These are phyloP conservation scores for Calonectria pauciramosa DNA, from an alignment of 2,329 filamentous ascomycete genomes.

Conservation along the genomic window DNA sequence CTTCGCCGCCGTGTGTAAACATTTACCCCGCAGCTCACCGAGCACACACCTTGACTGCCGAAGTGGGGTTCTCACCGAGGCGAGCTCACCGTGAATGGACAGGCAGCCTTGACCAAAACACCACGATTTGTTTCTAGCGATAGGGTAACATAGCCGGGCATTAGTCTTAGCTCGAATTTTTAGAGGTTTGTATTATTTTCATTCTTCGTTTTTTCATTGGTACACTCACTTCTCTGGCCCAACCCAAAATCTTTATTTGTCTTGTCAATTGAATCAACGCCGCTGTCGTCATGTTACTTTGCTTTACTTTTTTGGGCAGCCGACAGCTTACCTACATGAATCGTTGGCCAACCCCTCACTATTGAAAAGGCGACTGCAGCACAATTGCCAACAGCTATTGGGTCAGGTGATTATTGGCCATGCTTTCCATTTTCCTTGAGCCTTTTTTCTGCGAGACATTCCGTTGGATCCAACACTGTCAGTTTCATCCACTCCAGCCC, in stretches of 20 bases:
- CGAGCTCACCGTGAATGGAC: conserved; percentile 19
- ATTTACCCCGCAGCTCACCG: conserved; percentile 46
- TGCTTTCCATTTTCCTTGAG: neutral
- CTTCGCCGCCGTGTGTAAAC: conserved; percentile 39
- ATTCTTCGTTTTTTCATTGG: no score
- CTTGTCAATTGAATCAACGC: neutral
- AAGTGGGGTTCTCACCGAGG: conserved; percentile 14
- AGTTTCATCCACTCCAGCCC: neutral
- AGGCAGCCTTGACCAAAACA: neutral
- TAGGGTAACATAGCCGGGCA: neutral
- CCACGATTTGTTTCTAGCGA: neutral
- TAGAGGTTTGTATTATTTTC: neutral
- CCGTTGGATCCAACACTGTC: neutral
- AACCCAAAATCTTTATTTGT: no score
- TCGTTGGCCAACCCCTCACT: neutral
- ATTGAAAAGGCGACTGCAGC: neutral
- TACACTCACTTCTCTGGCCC: no score
- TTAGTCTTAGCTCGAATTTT: no score
- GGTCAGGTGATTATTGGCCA: neutral
- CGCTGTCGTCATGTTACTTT: neutral
- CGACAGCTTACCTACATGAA: neutral
- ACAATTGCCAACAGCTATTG: neutral
- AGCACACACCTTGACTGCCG: conserved; percentile 10
- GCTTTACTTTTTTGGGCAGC: neutral
- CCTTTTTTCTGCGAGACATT: neutral